Base-by-base conservation (phyloP, 495 filamentous ascomycete genomes). In the Xylaria curta region DNA sequence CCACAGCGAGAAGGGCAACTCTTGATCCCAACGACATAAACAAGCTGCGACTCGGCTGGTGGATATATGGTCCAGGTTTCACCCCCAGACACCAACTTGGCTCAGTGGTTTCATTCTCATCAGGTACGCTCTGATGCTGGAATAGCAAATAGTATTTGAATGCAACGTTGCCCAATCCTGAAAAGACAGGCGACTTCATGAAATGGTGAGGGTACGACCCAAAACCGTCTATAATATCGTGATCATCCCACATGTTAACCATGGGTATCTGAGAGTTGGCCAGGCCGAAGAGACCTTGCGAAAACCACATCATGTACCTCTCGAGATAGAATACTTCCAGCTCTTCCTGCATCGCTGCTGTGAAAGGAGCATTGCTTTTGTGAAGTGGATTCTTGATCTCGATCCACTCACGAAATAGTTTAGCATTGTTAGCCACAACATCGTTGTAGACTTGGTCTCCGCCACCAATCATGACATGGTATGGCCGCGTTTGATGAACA, bases 71-170 rank as follows among this genome's bases (percentile, higher is more conserved):
- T 9, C 96, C 96, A 13, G 91, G 92, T 21, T 85, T 80, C 40
- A 86, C 83, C 31, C 96, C 96, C 19, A 98, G 84, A 36, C 94
- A 79, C 97, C 97, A 99, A 79, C 92, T 97, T 10, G 95, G 94
- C 79, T 99, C 96, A 19, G 93, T 87, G 68, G 88, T 82, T 73
- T 94, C 89, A 1, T 89, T 91, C 80, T 98, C 95, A 19, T 91
- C 89, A 0, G 87, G 85, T 26, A 95, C 84, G 75, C 91, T 96
- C 79, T 99, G 96, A 76, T 99, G 96, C 80, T 99, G 96, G 83
- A 98, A 99, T 8, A 99, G 86, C 89, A 99, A 90, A 76, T 99
- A 99, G 77, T 98, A 98, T 78, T 98, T 99, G 86, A 95, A 97
- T 1, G 95, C 96, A 60, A 98, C 89, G 60, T 91, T 91, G 12